phyloP scores from a whole-genome alignment of 805 yeast genomes.

The Lipomyces kockii region DNA sequence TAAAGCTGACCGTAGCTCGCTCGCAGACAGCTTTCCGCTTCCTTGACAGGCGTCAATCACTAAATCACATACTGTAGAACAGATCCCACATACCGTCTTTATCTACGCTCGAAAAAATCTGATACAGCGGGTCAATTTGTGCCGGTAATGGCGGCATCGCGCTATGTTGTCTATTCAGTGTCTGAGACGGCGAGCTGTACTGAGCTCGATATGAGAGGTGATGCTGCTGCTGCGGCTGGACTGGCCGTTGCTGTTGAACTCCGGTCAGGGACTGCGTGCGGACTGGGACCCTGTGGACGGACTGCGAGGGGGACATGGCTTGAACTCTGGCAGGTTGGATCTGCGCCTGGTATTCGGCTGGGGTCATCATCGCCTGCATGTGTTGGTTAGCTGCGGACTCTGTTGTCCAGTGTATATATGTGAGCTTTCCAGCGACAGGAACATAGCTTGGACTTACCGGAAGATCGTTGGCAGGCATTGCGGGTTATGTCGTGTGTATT shows the following conservation, averaged over 20 bases:
- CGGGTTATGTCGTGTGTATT: neutral
- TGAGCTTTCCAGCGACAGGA: too few relatives aligned
- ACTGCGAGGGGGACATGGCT: neutral
- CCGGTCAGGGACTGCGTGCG: neutral
- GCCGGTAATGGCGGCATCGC: slow-evolving; percentile 16
- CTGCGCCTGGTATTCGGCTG: slow-evolving; percentile 29
- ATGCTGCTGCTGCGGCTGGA: slow-evolving; percentile 12
- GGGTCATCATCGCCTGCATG: slow-evolving; percentile 29
- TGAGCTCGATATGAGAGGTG: slow-evolving; percentile 9
- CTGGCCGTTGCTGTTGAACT: neutral
- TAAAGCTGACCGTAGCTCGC: slow-evolving; percentile 62
- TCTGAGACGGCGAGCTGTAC: slow-evolving; percentile 11
- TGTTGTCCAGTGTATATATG: too few relatives aligned
- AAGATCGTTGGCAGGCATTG: slow-evolving; percentile 21
- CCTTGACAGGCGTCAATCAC: slow-evolving; percentile 2
- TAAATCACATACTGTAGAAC: too few relatives aligned
- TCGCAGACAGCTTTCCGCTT: slow-evolving; percentile 51
- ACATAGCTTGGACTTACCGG: slow-evolving; percentile 15
- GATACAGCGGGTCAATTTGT: slow-evolving; percentile 17
- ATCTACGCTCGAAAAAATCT: slow-evolving; percentile 41
- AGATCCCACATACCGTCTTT: slow-evolving; percentile 11
- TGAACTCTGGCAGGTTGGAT: neutral
- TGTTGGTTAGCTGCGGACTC: neutral
- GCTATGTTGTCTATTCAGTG: slow-evolving; percentile 9
- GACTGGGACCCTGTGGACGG: slow-evolving; percentile 6